Percentiles rank a stretch among this genome's conserved stretches.
phyloP scores from a whole-genome alignment of 306 rosid genomes.

The Argentina anserina region DNA sequence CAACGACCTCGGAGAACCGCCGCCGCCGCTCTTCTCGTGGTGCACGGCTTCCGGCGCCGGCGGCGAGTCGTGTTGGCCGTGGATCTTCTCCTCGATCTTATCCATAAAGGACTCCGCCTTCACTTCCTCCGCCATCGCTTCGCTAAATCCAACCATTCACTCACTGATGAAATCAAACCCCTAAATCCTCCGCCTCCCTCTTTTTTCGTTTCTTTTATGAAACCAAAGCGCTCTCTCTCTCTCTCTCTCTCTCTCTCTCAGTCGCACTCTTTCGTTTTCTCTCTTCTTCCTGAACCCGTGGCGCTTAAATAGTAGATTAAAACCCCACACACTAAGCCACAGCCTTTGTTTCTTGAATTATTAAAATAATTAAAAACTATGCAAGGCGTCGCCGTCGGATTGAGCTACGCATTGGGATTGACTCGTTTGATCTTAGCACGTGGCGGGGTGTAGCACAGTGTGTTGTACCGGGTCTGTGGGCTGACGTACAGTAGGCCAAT shows the following conservation, averaged over 20 bases:
- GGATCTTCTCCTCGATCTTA: constrained; percentile 68
- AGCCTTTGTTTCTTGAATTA: background rate
- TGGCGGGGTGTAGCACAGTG: background rate
- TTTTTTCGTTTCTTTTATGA: background rate
- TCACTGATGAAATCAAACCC: background rate
- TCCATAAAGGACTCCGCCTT: constrained; percentile 59
- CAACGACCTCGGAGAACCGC: constrained; percentile 36
- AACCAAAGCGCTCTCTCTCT: background rate
- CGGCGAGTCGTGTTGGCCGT: constrained; percentile 49
- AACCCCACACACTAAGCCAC: background rate
- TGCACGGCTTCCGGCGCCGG: constrained; percentile 44
- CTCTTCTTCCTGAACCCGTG: background rate
- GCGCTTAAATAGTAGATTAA: constrained; percentile 26
- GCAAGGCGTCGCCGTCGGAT: background rate
- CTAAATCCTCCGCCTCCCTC: background rate
- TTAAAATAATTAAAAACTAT: background rate
- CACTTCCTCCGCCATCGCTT: constrained; percentile 36
- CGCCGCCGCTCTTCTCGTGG: too few species aligned
- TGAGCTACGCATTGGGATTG: background rate
- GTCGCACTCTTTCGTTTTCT: background rate
- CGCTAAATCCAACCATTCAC: too few species aligned
- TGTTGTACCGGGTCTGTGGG: background rate
- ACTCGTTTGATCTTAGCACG: background rate
- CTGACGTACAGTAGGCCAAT: constrained; percentile 7
- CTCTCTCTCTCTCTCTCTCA: background rate